Conservation (phyloP, 768 basidiomycete genomes). For the Xanthoconium stramineum region DNA sequence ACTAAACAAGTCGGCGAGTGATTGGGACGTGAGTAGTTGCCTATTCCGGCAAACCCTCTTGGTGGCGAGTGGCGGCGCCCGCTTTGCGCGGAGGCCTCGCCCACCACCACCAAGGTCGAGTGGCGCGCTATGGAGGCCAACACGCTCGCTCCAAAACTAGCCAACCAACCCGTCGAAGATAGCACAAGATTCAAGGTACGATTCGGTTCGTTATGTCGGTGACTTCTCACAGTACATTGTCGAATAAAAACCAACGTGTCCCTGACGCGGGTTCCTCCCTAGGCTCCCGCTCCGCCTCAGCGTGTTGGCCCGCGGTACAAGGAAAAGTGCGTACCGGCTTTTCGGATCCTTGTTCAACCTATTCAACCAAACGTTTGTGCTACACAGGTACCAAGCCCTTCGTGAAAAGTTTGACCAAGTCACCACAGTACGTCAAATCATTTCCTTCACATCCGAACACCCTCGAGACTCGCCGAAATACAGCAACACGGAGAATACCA, state of each 20-base stretch:
- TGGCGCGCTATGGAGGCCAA: constrained; percentile 16
- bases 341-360: background rate
- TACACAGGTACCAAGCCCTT: constrained; percentile 26
- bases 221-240: background rate
- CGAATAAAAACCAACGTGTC: background rate
- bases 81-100: background rate
- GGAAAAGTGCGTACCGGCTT: constrained; percentile 26
- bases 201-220: background rate
- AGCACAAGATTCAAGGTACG: constrained; percentile 25
- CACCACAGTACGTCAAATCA: constrained; percentile 23
- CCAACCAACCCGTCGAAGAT: constrained; percentile 18
- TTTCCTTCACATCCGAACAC: background rate
- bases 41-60: background rate
- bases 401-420: constrained; percentile 34
- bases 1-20: background rate
- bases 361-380: background rate
- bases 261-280: background rate
- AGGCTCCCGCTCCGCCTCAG: constrained; percentile 16
- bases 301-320: constrained; percentile 28
- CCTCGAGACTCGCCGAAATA: background rate
- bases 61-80: background rate
- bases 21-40: background rate
- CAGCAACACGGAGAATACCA: constrained; percentile 25
- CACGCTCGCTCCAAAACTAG: constrained; percentile 9
- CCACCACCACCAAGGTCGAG: background rate